Base-by-base conservation (phyloP, 768 basidiomycete species). In the Serendipita sp. region DNA sequence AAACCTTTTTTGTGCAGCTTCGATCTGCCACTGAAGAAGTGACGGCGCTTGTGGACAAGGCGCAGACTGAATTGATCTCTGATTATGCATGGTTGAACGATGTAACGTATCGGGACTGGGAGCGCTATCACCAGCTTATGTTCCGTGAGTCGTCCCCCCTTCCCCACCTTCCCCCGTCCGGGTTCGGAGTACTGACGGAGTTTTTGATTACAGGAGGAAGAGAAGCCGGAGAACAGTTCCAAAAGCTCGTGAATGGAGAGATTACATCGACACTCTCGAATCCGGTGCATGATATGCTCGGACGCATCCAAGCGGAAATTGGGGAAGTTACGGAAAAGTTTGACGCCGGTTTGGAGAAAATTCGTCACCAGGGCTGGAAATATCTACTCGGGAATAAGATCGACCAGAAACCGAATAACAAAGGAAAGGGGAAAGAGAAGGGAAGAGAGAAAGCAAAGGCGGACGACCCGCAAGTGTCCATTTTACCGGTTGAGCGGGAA, bases 101-200 rank as follows among this genome's bases (percentile, higher is more conserved):
- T n/a, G 45, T 48, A n/a, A 48, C 45, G 7, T 48, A 48, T n/a
- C n/a, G 45, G 45, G 45, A 48, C 45, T 48, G 45, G 45, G 45
- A 48, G n/a, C 45, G 45, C 45, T 48, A 48, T 48, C 45, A 48
- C n/a, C 7, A 48, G n/a, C 45, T 48, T 5, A 48, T 48, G 45
- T 48, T 48, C 45, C 45, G 45, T 48, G n/a, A 20, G 45, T 48
- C n/a, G 45, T 11, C 11, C 20, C 11, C 42, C 20, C 42, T 42
- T 42, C 13, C 20, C 42, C 20, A 42, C 42, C 11, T 42, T 20
- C n/a, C n/a, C n/a, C n/a, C n/a, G n/a, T n/a, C n/a, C n/a, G n/a
- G n/a, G n/a, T n/a, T n/a, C n/a, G n/a, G n/a, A n/a, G n/a, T n/a
- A n/a, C n/a, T n/a, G n/a, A n/a, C n/a, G n/a, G n/a, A n/a, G 45